Evolutionary conservation across 1,139 yeast species (phyloP).

Genomic region (Debaryomycetaceae sp.): DNA sequence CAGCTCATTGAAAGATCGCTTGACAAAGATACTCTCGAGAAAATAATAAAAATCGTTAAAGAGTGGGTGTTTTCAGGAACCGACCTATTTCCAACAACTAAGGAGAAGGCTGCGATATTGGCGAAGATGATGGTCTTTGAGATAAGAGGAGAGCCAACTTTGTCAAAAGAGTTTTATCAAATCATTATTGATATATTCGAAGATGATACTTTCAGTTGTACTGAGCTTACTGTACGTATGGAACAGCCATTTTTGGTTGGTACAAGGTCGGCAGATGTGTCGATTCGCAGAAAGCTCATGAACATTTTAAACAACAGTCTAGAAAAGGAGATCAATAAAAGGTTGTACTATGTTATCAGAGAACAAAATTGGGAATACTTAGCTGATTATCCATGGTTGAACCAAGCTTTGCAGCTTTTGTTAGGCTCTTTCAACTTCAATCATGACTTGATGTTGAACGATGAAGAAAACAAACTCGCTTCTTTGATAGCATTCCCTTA

Average conservation of each 20-base stretch:
- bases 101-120: constrained; percentile 92
- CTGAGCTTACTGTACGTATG: constrained; percentile 92
- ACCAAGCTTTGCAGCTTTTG: constrained; percentile 85
- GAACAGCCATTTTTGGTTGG: constrained; percentile 97
- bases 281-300: constrained; percentile 77
- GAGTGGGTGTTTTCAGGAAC: constrained; percentile 85
- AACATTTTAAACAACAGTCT: constrained; percentile 73
- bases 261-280: constrained; percentile 75
- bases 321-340: constrained; percentile 73
- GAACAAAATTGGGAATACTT: constrained; percentile 97
- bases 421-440: constrained; percentile 71
- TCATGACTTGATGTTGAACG: constrained; percentile 40
- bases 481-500: constrained; percentile 47
- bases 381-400: constrained; percentile 92
- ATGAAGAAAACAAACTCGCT: constrained; percentile 53
- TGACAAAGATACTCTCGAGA: constrained; percentile 70
- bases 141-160: constrained; percentile 74
- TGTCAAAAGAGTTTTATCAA: constrained; percentile 78
- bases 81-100: constrained; percentile 89
- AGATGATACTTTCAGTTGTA: constrained; percentile 71
- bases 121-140: constrained; percentile 95
- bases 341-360: constrained; percentile 78
- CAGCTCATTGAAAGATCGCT: constrained; percentile 87
- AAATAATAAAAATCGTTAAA: constrained; percentile 75
- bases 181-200: constrained; percentile 87